Evolutionary conservation across 305 asterid genomes (phyloP), one percentile per base, ranked within the genome.

Genomic region (Fraxinus latifolia): DNA sequence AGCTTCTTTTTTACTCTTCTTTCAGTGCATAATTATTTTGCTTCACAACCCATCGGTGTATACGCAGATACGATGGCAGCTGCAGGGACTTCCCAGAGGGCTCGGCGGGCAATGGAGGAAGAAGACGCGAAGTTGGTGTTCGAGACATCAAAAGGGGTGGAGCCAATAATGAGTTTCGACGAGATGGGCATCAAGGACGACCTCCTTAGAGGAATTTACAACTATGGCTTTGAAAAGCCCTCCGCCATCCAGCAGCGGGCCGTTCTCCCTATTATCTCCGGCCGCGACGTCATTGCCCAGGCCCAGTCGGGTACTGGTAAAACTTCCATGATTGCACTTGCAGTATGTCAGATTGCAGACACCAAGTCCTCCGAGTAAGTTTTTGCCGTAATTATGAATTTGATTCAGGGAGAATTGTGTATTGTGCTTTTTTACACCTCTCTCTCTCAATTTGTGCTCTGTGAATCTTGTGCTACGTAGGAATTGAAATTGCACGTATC

Each of bases 191-290:
- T 95, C 33, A 94, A 95, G 84, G 95, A 92, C 79, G 94, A 91
- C 36, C 90, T 95, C 25, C 91, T 95, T 82, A 84, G 99, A 83
- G 99, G 99, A 21, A 93, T 92, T 82, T 93, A 93, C 86, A 86
- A 89, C 44, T 92, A 92, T 86, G 99, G 99, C 12, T 95, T 95
- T 79, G 99, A 95, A 85, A 95, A 94, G 87, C 99, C 99, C 73
- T 94, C 98, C 2, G 99, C 98, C 1, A 95, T 95, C 53, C 99
- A 94, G 77, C 99, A 94, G 84, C 93, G 98, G 23, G 98, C 99
- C 3, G 95, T 95, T 31, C 87, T 91, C 3, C 99, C 99, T 0
- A 95, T 95, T 19, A 91, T 95, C 58, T 79, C 92, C 31, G 97
- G 97, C 0, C 98, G 99, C 71, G 99, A 95, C 76, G 97, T 95